Conservation (phyloP, 495 filamentous ascomycete species). For the Peziza echinospora region DNA sequence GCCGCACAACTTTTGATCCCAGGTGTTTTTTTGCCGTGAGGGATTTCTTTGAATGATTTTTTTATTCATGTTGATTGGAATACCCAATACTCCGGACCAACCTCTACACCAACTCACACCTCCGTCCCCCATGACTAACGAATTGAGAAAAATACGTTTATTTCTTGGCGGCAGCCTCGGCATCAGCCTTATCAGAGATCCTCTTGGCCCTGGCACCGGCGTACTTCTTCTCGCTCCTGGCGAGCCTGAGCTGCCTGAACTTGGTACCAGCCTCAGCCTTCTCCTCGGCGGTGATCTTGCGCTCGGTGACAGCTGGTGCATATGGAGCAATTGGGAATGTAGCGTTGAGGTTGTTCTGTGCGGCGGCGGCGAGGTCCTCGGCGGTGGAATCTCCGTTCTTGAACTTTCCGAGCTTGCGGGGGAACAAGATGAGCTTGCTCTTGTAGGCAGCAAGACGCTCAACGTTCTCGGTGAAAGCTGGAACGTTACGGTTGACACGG, state of each 20-base stretch:
- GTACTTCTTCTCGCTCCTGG: conserved; percentile 63
- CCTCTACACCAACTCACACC: neutral
- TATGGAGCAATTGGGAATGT: conserved; percentile 49
- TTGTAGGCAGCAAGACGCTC: conserved; percentile 91
- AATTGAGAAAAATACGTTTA: conserved; percentile 39
- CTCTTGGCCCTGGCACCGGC: conserved; percentile 80
- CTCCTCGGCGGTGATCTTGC: conserved; percentile 50
- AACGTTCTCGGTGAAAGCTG: conserved; percentile 81
- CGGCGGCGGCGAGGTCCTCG: conserved; percentile 60
- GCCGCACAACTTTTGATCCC: neutral
- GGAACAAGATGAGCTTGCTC: conserved; percentile 87
- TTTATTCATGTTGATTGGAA: neutral
- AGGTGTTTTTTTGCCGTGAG: neutral
- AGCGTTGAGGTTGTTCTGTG: conserved; percentile 38
- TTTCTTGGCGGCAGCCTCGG: conserved; percentile 70
- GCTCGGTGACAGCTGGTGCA: conserved; percentile 50
- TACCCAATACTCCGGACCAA: neutral
- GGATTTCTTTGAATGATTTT: neutral
- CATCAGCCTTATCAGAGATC: conserved; percentile 75
- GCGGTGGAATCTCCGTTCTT: conserved; percentile 75
- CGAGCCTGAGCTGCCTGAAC: conserved; percentile 65
- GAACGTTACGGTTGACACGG: conserved; percentile 87
- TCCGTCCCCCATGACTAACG: neutral
- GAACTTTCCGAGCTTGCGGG: conserved; percentile 74
- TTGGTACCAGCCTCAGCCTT: conserved; percentile 43